These are phyloP conservation scores for Cyclotella baltica DNA, from an alignment of 108 stramenopile species.

Conservation along the genomic window DNA sequence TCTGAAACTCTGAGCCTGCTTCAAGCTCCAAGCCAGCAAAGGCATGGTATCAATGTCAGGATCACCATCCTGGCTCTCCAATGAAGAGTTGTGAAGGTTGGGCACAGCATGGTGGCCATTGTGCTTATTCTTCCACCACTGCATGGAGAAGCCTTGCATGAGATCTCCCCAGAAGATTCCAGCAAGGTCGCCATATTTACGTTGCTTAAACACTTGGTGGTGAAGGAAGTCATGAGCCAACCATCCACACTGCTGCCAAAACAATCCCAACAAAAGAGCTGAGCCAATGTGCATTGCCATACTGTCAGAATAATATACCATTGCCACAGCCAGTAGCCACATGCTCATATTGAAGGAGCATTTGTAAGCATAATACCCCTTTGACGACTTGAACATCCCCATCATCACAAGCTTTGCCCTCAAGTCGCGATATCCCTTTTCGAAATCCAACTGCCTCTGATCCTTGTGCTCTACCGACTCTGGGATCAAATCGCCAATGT, in stretches of 20 bases:
- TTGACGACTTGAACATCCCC: constrained; percentile 95
- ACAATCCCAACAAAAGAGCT: constrained; percentile 92
- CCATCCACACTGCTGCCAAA: constrained; percentile 99
- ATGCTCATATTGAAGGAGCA: constrained; percentile 86
- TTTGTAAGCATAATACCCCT: constrained; percentile 94
- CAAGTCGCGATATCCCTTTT: constrained; percentile 95
- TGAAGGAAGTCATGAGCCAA: constrained; percentile 98
- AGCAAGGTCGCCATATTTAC: constrained; percentile 91
- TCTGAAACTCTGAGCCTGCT: constrained; percentile 92
- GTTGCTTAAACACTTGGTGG: constrained; percentile 97
- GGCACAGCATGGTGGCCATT: constrained; percentile 99
- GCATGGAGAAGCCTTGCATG: constrained; percentile 93
- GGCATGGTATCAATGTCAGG: constrained; percentile 99
- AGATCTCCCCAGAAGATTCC: constrained; percentile 97
- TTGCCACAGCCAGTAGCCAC: constrained; percentile 79
- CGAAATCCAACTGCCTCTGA: constrained; percentile 88
- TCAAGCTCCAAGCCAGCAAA: constrained; percentile 95
- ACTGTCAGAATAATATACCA: constrained; percentile 81
- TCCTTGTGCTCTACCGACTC: constrained; percentile 83
- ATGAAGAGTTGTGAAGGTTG: constrained; percentile 92
- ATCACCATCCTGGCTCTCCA: constrained; percentile 87
- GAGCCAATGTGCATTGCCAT: constrained; percentile 81
- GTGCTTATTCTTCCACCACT: constrained; percentile 99
- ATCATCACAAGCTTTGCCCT: constrained; percentile 89
- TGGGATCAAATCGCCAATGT: constrained; percentile 93